Evolutionary conservation across 106 monocot genomes (phyloP), one percentile per base, ranked within the genome.

Genomic region (Dioscorea zingiberensis): DNA sequence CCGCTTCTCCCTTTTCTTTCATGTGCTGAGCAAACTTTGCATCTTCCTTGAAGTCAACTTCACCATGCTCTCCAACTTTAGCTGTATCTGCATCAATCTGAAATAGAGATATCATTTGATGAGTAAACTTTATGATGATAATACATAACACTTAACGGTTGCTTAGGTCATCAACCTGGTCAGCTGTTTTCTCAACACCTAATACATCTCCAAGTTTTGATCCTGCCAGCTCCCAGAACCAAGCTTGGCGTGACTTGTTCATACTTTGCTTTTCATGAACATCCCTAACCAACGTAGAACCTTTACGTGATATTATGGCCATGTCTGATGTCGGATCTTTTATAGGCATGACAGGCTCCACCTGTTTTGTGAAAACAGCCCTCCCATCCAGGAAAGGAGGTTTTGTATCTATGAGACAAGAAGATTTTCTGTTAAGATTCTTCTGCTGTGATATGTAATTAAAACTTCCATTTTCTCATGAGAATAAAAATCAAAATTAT

Each of bases 311-410:
- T 55, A 95, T 91, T 51, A 95, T 95, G 26, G 95, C 95, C 95
- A 95, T 91, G 72, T 95, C 95, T 54, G 95, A 95, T 29, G 95
- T 95, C n/a, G 95, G 91, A 58, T 95, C 95, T 81, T 95, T 95
- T 25, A 95, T 48, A 58, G 95, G 95, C 87, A 95, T 85, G 16
- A 95, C 87, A 24, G 95, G 95, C 59, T 95, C 95, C 30, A 91
- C 95, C 69, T 91, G 91, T 70, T 95, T 95, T 60, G 91, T 91
- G 49, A 64, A 91, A 5, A 95, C 95, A 53, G 88, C 88, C 58
- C 85, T 74, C 54, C 95, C 95, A 91, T 95, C 95, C 48, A 95
- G 81, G 66, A 95, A 95, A 21, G 95, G 95, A 53, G 95, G 95
- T 62, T 91, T 95, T 58, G 95, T 95, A 64, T 95, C 95, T 95